These are phyloP conservation scores for Pseudodiploospora longispora DNA, from an alignment of 2,329 filamentous ascomycete species.

Conservation along the genomic window DNA sequence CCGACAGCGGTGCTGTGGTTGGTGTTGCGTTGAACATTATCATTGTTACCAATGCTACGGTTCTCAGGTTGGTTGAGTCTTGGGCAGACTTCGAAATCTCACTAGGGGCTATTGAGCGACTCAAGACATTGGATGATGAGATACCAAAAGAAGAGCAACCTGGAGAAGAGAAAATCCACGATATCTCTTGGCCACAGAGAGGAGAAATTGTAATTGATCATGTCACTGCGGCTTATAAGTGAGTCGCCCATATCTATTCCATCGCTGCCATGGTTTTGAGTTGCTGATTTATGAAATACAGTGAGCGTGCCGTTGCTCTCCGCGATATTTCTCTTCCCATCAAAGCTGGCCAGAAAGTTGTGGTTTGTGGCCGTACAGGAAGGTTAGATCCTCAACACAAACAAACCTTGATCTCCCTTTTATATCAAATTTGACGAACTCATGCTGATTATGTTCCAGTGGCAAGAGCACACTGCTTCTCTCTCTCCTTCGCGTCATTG, in stretches of 20 bases:
- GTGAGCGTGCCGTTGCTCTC: slow-evolving; percentile 10
- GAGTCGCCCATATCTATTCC: neutral
- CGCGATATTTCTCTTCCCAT: slow-evolving; percentile 11
- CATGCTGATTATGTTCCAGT: slow-evolving; percentile 10
- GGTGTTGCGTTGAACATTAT: slow-evolving; percentile 19
- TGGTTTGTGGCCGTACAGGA: slow-evolving; percentile 18
- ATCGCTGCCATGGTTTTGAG: neutral
- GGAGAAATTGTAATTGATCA: slow-evolving; percentile 11
- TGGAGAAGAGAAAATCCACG: slow-evolving; percentile 2
- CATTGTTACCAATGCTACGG: slow-evolving; percentile 14
- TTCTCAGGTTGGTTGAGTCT: slow-evolving; percentile 13
- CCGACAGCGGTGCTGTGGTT: slow-evolving; percentile 10
- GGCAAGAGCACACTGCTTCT: slow-evolving; percentile 19
- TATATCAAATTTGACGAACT: neutral
- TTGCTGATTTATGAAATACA: neutral
- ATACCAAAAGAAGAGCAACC: slow-evolving; percentile 11
- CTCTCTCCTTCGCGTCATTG: slow-evolving; percentile 10
- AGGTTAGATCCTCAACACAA: slow-evolving; percentile 11
- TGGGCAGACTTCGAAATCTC: slow-evolving; percentile 17
- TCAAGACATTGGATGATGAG: slow-evolving; percentile 11
- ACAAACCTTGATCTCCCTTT: neutral
- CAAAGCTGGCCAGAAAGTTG: slow-evolving; percentile 12
- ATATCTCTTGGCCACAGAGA: slow-evolving; percentile 12
- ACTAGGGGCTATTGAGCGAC: slow-evolving; percentile 15
- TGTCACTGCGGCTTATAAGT: slow-evolving; percentile 13